Evolutionary conservation across 352 stramenopile species (phyloP).

Genomic region (Pythium aquatile): DNA sequence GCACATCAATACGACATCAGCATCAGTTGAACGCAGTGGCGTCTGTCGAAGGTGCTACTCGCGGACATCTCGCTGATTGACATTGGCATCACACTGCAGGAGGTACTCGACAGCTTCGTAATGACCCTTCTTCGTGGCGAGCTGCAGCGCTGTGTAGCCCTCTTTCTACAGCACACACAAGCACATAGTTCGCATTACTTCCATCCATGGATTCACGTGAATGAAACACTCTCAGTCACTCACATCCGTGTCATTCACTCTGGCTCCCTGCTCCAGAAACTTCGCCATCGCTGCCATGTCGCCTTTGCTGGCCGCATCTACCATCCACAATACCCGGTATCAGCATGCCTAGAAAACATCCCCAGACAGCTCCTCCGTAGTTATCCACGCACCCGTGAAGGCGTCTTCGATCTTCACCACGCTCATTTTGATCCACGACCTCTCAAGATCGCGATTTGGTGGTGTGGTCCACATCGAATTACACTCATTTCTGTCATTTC

Average conservation of each 20-base stretch:
- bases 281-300: conserved; percentile 34
- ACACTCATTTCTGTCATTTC: too few species aligned
- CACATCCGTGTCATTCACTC: conserved; percentile 63
- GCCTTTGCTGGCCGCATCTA: conserved; percentile 47
- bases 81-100: conserved; percentile 44
- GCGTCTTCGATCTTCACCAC: conserved; percentile 61
- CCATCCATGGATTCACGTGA: not conserved
- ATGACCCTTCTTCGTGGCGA: conserved; percentile 53
- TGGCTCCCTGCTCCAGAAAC: conserved; percentile 43
- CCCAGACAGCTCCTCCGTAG: not conserved
- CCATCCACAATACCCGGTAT: not conserved
- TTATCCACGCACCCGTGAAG: conserved; percentile 43
- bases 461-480: not conserved
- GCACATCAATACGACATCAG: not conserved
- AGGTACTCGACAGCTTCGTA: conserved; percentile 57
- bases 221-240: conserved; percentile 12
- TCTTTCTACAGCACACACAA: conserved; percentile 41
- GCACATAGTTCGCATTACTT: not conserved
- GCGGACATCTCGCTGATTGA: conserved; percentile 62
- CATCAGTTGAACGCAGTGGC: not conserved
- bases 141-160: conserved; percentile 56
- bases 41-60: too few species aligned
- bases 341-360: not conserved
- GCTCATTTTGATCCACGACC: conserved; percentile 31
- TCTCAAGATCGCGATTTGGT: not conserved